Evolutionary conservation across 2,329 filamentous ascomycete genomes (phyloP), one percentile per base, ranked within the genome.

Genomic region (Fusarium agapanthi): DNA sequence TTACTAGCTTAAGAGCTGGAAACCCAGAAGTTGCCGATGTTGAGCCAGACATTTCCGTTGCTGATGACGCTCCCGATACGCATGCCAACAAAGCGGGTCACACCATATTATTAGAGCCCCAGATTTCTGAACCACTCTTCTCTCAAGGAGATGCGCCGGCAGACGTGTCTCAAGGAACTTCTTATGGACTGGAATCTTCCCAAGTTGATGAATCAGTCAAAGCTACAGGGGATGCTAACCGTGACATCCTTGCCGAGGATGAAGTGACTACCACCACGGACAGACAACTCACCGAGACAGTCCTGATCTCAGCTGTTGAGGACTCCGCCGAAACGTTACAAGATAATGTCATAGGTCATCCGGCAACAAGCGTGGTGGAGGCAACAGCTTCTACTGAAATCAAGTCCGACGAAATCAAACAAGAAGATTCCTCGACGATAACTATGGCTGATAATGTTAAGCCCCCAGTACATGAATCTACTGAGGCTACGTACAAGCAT

Each of bases 51-150:
- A 18, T 47, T 47, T 30, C 51, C 20, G 26, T 45, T 44, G 26
- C 22, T 6, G 57, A 55, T 26, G 28, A n/a, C 20, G 51, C 62
- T 7, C 50, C 30, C 30, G 61, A 59, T 28, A 55, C 26, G 22
- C 32, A 58, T 16, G 58, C n/a, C 24, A 73, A 67, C 18, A 51
- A 38, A 26, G 28, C 55, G 13, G 43, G 28, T 15, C 57, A 45
- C 10, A 50, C 51, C 26, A 57, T 65, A 35, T 65, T 79, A 7
- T 66, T 79, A 7, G 68, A 78, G 38, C 69, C 75, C 15, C 64
- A 75, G 16, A 37, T 77, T 22, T 81, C 80, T 18, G 80, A 81
- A 63, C 77, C 77, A 15, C 67, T 81, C 15, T 81, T 81, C 47
- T 77, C 79, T 10, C 80, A 82, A 57, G 76, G 67, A n/a, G 76